Conservation (phyloP, 495 filamentous ascomycete genomes). For the Penicillium paradoxum region DNA sequence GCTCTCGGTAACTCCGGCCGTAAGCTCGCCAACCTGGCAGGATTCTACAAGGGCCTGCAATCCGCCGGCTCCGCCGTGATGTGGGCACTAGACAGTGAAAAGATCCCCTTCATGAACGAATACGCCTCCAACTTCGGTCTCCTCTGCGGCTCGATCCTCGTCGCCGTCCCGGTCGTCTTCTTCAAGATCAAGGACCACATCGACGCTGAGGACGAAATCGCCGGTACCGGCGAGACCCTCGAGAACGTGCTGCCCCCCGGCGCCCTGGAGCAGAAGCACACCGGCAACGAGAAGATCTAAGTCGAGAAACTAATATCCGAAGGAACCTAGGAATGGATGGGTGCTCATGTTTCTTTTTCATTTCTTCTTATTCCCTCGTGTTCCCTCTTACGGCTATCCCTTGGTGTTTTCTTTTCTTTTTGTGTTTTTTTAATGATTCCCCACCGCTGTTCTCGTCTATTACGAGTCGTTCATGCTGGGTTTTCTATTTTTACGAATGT, state of each 20-base stretch:
- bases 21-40: conserved; percentile 82
- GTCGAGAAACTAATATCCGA: not conserved
- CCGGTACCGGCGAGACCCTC: conserved; percentile 69
- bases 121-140: conserved; percentile 59
- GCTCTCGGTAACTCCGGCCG: conserved; percentile 84
- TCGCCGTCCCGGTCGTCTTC: conserved; percentile 69
- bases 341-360: not conserved
- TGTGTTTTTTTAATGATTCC: not conserved
- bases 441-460: not conserved
- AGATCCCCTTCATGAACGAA: conserved; percentile 53
- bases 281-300: conserved; percentile 11
- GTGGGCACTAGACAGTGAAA: conserved; percentile 65
- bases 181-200: conserved; percentile 66
- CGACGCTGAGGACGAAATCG: conserved; percentile 67
- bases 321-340: not conserved
- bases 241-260: conserved; percentile 52
- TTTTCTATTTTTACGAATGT: not conserved
- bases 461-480: not conserved
- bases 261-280: conserved; percentile 12
- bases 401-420: not conserved
- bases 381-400: not conserved
- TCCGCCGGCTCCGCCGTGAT: conserved; percentile 78
- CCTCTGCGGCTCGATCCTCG: conserved; percentile 58
- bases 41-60: conserved; percentile 92
- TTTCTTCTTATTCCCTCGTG: too few species aligned